Base-by-base conservation (phyloP, 306 rosid genomes). In the Ochetophila trinervis region DNA sequence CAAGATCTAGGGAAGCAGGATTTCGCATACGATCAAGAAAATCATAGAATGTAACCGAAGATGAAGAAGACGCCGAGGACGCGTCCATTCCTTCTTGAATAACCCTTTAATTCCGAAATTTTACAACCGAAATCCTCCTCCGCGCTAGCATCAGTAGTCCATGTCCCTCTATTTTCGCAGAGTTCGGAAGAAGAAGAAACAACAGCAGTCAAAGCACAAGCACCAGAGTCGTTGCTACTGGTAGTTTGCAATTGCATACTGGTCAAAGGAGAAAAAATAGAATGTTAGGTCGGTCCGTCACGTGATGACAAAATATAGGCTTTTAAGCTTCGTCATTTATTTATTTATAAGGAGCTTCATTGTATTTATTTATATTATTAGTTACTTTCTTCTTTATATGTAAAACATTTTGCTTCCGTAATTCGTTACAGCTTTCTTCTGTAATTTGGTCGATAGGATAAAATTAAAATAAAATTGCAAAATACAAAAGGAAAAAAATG, bases 1-100 rank as follows among this genome's bases (percentile, higher is more conserved):
- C 86, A 21, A 88, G 90, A 75, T 86, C 77, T 52, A 82, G 73
- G 58, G 90, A 86, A 65, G 92, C 78, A 51, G 90, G 96, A 68
- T 88, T 86, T 62, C 92, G 82, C 96, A 88, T 86, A 30, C 92
- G 96, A 58, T 86, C 78, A 36, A 88, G 90, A 74, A 84, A 88
- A 73, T 80, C 96, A 23, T 73, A 82, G 80, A 88, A 84, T 12
- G 78, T 65, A 23, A 72, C 74, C 18, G 80, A 76, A 62, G 68
- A 44, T 40, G 75, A 47, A 45, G 80, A 32, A 3, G 77, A 68
- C 20, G 79, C 60, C 1, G 77, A 55, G n/a, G 76, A 44, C 50
- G 69, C 76, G 60, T 87, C 89, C 84, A 78, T 77, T 68, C 61
- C 45, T 40, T 12, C 15, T 61, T 22, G 22, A 27, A 36, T 8